Conservation (phyloP, 2,329 filamentous ascomycete genomes). For the Stagonosporopsis tanaceti region DNA sequence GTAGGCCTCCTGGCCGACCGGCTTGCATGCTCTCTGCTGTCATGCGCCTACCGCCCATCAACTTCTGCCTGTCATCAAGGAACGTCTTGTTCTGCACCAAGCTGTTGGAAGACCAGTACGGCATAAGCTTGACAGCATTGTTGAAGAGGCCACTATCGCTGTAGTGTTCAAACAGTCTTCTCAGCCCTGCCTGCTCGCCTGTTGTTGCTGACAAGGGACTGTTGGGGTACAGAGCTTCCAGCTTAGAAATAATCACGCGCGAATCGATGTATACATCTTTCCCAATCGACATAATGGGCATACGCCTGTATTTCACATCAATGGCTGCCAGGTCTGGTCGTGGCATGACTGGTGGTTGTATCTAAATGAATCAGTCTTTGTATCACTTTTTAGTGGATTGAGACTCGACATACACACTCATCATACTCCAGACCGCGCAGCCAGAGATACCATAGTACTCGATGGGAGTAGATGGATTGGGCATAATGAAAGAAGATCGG, state of each 20-base stretch:
- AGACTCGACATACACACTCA: constrained; percentile 66
- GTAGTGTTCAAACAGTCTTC: constrained; percentile 65
- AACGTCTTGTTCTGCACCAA: constrained; percentile 67
- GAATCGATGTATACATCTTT: constrained; percentile 46
- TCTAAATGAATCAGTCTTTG: constrained; percentile 50
- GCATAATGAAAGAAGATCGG: constrained; percentile 73
- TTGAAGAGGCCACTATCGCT: constrained; percentile 66
- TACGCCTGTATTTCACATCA: constrained; percentile 50
- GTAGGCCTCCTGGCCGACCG: constrained; percentile 64
- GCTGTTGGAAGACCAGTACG: constrained; percentile 60
- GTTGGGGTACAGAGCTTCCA: constrained; percentile 34
- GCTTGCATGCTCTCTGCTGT: constrained; percentile 48
- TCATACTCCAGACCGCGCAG: constrained; percentile 71
- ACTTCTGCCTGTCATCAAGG: constrained; percentile 63
- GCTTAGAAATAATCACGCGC: constrained; percentile 41
- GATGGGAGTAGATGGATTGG: constrained; percentile 69
- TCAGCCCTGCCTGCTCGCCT: constrained; percentile 55
- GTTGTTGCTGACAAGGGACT: constrained; percentile 25
- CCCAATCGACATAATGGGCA: constrained; percentile 42
- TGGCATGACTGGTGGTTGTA: constrained; percentile 60
- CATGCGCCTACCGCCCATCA: constrained; percentile 54
- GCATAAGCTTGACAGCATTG: constrained; percentile 64
- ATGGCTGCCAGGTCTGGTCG: constrained; percentile 41
- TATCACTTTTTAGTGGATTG: background rate
- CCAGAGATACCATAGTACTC: constrained; percentile 72